These are phyloP conservation scores for Calonectria pauciramosa DNA, from an alignment of 2,329 filamentous ascomycete species.

Conservation along the genomic window DNA sequence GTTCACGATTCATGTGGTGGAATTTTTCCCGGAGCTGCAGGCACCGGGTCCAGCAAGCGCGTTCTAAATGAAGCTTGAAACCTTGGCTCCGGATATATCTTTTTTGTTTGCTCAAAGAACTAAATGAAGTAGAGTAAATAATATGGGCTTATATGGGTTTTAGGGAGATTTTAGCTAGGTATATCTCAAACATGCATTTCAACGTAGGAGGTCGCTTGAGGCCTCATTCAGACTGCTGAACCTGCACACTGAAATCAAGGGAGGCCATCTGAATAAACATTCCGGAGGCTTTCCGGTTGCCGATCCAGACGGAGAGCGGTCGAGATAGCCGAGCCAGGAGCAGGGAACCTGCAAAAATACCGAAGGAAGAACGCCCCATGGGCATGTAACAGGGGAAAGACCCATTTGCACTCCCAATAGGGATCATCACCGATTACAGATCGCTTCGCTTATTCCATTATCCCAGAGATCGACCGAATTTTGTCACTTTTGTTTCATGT, in stretches of 20 bases:
- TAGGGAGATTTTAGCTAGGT: not conserved
- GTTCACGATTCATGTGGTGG: not conserved
- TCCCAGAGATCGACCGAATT: not conserved
- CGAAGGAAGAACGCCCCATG: not conserved
- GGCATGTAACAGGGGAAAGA: not conserved
- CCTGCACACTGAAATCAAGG: not conserved
- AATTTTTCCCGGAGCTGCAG: not conserved
- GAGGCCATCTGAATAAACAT: not conserved
- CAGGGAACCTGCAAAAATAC: not conserved
- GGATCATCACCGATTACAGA: not conserved
- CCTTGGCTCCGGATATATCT: not conserved
- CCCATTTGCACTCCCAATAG: not conserved
- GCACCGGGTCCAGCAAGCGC: not conserved
- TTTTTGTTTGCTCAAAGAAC: not conserved
- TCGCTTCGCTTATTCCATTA: not conserved
- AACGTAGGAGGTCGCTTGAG: not conserved
- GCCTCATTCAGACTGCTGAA: not conserved
- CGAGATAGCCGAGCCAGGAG: not conserved
- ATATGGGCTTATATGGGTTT: not conserved
- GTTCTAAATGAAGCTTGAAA: not conserved
- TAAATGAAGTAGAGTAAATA: not conserved
- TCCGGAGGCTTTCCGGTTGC: not conserved
- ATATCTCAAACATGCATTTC: not conserved
- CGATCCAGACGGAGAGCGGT: not conserved
- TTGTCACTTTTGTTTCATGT: constrained; percentile 1